Evolutionary conservation across 2,329 filamentous ascomycete species (phyloP).

Genomic region (Sporothrix sp.): DNA sequence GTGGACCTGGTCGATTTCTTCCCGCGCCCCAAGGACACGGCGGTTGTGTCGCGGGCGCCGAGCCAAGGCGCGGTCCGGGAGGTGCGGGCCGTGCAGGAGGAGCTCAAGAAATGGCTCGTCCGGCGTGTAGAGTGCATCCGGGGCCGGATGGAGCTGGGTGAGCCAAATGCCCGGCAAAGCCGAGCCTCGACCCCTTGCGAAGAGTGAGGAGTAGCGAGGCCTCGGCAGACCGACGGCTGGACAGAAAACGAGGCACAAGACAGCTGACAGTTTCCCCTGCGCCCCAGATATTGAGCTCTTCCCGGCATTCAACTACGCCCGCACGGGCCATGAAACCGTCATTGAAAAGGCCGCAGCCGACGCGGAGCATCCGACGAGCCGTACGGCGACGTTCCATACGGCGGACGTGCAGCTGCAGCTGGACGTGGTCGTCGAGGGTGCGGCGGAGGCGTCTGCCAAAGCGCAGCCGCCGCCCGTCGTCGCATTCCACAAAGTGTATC

Average conservation of each 20-base stretch:
- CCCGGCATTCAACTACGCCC: slow-evolving; percentile 62
- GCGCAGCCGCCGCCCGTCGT: slow-evolving; percentile 44
- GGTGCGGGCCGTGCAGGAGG: slow-evolving; percentile 43
- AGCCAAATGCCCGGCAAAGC: slow-evolving; percentile 4
- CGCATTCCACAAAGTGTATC: slow-evolving; percentile 43
- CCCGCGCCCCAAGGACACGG: slow-evolving; percentile 53
- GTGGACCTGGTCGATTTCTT: slow-evolving; percentile 68
- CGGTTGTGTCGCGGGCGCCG: slow-evolving; percentile 37
- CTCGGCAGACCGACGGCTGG: too few relatives aligned
- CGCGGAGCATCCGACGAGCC: slow-evolving; percentile 34
- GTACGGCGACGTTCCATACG: slow-evolving; percentile 54
- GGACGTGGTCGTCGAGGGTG: slow-evolving; percentile 54
- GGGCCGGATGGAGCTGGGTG: slow-evolving; percentile 52
- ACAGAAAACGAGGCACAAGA: background rate
- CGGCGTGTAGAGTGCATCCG: slow-evolving; percentile 64
- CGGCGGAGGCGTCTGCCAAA: background rate
- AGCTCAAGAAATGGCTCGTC: slow-evolving; percentile 62
- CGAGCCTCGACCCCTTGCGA: too few relatives aligned
- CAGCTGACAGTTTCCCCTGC: background rate
- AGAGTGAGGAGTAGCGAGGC: too few relatives aligned
- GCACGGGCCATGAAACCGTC: slow-evolving; percentile 50
- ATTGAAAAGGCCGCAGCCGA: slow-evolving; percentile 38
- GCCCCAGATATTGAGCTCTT: slow-evolving; percentile 55
- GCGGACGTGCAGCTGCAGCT: slow-evolving; percentile 52
- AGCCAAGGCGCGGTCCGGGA: slow-evolving; percentile 46